Percentiles rank a stretch among this genome's conserved stretches.
Evolutionary conservation across 1,139 yeast species (phyloP).

Genomic region (Hyphopichia burtonii): DNA sequence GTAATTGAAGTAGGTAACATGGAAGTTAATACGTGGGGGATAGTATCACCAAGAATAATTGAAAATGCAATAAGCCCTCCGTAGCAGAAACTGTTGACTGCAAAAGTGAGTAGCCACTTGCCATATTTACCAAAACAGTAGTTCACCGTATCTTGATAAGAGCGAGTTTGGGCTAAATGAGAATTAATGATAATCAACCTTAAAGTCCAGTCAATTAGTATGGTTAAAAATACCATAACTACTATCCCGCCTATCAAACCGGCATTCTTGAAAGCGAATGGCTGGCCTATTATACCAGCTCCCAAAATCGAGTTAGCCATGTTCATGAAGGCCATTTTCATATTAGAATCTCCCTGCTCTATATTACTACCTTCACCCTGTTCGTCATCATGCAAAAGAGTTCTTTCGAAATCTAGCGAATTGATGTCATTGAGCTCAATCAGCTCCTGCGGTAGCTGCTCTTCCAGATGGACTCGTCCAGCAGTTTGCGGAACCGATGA

Average conservation of each 20-base stretch:
- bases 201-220: slow-evolving; percentile 83
- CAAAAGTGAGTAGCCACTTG: slow-evolving; percentile 59
- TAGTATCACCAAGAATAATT: slow-evolving; percentile 91
- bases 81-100: slow-evolving; percentile 87
- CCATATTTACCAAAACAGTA: slow-evolving; percentile 79
- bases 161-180: slow-evolving; percentile 67
- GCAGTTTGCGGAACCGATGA: slow-evolving; percentile 10
- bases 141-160: slow-evolving; percentile 85
- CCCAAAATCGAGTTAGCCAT: slow-evolving; percentile 95
- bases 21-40: slow-evolving; percentile 82
- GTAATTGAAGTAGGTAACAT: slow-evolving; percentile 55
- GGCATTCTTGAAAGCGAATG: slow-evolving; percentile 79
- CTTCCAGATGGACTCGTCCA: background rate
- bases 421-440: slow-evolving; percentile 4
- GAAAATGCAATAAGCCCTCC: slow-evolving; percentile 96
- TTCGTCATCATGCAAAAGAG: slow-evolving; percentile 4
- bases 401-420: slow-evolving; percentile 19
- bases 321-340: slow-evolving; percentile 92
- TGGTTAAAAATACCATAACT: slow-evolving; percentile 57
- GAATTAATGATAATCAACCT: slow-evolving; percentile 81
- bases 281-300: slow-evolving; percentile 94
- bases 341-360: slow-evolving; percentile 30
- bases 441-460: slow-evolving; percentile 1
- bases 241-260: slow-evolving; percentile 77
- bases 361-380: slow-evolving; percentile 10